Conservation (phyloP, 192 early-diverging fungal species). For the Pilaira anomala region DNA sequence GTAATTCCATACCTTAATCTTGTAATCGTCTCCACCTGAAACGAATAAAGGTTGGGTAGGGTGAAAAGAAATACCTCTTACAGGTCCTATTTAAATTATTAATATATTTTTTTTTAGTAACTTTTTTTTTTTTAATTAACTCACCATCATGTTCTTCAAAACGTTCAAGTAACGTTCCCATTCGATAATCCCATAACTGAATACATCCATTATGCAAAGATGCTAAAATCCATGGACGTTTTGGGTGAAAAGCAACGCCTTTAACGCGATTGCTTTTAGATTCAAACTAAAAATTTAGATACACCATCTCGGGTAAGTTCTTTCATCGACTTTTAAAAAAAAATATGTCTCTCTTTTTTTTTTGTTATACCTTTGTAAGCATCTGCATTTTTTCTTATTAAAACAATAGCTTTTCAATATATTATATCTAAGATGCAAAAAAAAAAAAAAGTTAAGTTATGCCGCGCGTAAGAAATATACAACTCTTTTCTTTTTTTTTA, state of each 20-base stretch:
- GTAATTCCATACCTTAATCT: conserved; percentile 99
- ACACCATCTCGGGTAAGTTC: not conserved
- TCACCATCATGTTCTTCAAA: conserved; percentile 99
- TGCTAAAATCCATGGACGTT: conserved; percentile 97
- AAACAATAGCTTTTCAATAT: no score
- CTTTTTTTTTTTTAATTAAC: not conserved
- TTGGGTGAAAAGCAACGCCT: conserved; percentile 93
- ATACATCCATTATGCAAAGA: conserved; percentile 96
- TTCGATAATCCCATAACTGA: conserved; percentile 99
- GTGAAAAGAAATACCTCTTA: conserved; percentile 95
- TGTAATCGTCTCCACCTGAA: conserved; percentile 98
- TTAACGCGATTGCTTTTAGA: conserved; percentile 98
- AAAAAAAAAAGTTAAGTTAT: no score
- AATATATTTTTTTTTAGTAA: not conserved
- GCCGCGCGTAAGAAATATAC: no score
- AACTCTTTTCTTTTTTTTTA: no score
- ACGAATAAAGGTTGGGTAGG: conserved; percentile 96
- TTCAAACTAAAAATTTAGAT: conserved; percentile 79
- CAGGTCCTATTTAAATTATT: conserved; percentile 68
- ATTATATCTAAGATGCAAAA: no score
- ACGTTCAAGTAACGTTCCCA: conserved; percentile 95
- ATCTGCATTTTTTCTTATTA: conserved; percentile 75
- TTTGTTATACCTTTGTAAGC: conserved; percentile 65
- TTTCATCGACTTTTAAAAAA: not conserved
- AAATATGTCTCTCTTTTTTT: conserved; percentile 24